phyloP scores from a whole-genome alignment of 805 yeast genomes.

The Zygosaccharomyces gambellarensis region DNA sequence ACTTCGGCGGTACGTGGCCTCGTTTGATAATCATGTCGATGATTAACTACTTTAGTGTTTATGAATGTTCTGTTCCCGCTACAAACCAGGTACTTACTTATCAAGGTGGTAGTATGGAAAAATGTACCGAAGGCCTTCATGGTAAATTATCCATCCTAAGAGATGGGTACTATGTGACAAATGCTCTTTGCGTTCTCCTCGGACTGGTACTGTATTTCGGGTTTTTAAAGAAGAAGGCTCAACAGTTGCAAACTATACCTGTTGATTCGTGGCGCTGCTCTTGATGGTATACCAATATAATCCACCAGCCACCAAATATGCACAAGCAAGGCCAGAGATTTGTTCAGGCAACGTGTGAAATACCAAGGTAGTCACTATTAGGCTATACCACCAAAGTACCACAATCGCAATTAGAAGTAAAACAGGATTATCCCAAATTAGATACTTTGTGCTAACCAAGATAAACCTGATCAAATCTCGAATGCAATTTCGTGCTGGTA shows the following conservation, averaged over 20 bases:
- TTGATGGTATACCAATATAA: slow-evolving; percentile 30
- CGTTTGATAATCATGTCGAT: slow-evolving; percentile 69
- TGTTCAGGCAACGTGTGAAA: slow-evolving; percentile 82
- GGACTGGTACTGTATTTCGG: slow-evolving; percentile 62
- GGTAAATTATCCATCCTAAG: slow-evolving; percentile 52
- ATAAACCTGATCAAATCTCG: slow-evolving; percentile 5
- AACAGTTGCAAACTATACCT: slow-evolving; percentile 66
- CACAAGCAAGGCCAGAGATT: slow-evolving; percentile 61
- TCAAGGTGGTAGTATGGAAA: slow-evolving; percentile 15
- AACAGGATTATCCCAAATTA: slow-evolving; percentile 27
- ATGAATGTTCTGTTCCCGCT: slow-evolving; percentile 47
- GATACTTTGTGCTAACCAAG: slow-evolving; percentile 3
- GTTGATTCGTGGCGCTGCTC: slow-evolving; percentile 63
- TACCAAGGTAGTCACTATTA: slow-evolving; percentile 73
- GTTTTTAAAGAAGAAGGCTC: slow-evolving; percentile 61
- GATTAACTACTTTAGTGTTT: slow-evolving; percentile 72
- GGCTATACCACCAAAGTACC: slow-evolving; percentile 78
- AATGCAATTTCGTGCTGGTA: slow-evolving; percentile 11
- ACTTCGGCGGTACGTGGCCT: slow-evolving; percentile 98
- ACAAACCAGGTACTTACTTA: slow-evolving; percentile 7
- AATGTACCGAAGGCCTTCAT: slow-evolving; percentile 31
- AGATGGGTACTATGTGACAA: slow-evolving; percentile 86
- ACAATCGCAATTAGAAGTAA: slow-evolving; percentile 35
- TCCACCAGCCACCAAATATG: slow-evolving; percentile 40
- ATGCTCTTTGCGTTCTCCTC: slow-evolving; percentile 59